Evolutionary conservation across 2,329 filamentous ascomycete species (phyloP).

Genomic region (Penicillium sp.): DNA sequence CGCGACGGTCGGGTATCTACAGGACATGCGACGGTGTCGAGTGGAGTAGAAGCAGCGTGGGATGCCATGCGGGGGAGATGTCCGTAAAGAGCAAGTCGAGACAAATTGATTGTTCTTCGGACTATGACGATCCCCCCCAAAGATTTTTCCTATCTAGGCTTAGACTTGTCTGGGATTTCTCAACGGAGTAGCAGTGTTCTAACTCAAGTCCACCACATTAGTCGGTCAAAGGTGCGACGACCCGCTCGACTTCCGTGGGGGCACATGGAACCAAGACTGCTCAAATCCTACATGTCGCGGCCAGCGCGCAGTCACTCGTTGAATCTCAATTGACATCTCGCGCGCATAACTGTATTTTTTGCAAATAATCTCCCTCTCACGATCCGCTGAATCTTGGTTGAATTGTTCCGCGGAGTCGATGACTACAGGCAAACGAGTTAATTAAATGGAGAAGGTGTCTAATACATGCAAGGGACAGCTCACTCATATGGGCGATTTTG

Average conservation of each 20-base stretch:
- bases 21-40: neutral
- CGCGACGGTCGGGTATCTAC: neutral
- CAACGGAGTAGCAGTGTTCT: neutral
- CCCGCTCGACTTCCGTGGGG: constrained; percentile 10
- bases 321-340: constrained; percentile 20
- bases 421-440: neutral
- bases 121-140: neutral
- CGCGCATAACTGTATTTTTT: constrained; percentile 15
- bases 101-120: neutral
- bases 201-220: neutral
- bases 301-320: constrained; percentile 22
- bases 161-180: neutral
- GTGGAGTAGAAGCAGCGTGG: neutral
- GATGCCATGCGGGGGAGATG: constrained; percentile 4
- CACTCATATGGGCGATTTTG: constrained; percentile 23
- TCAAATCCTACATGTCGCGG: constrained; percentile 24
- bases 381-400: constrained; percentile 12
- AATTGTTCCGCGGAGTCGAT: constrained; percentile 23
- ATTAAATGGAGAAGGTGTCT: no score
- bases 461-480: neutral
- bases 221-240: constrained; percentile 4
- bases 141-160: neutral
- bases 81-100: neutral
- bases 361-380: constrained; percentile 21
- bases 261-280: constrained; percentile 25